These are phyloP conservation scores for Sclerotinia sclerotiorum DNA, from an alignment of 2,329 filamentous ascomycete genomes.

Conservation along the genomic window DNA sequence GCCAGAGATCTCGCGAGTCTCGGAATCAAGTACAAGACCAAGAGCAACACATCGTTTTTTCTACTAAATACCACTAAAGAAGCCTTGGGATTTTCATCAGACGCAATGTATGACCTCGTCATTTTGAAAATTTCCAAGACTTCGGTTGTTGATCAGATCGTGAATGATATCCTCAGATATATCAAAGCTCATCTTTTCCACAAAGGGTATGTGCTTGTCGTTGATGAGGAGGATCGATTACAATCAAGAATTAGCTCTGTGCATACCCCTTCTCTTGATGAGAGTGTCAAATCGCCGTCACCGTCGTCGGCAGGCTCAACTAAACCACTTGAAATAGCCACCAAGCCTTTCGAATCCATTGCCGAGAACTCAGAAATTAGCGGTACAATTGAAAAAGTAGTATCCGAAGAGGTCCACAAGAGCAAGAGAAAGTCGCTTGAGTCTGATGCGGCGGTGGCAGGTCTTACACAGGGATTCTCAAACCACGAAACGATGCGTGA, in stretches of 20 bases:
- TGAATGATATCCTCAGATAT: background rate
- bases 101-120: background rate
- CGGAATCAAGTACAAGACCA: slow-evolving; percentile 15
- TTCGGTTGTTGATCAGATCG: background rate
- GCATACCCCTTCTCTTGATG: background rate
- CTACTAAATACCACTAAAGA: background rate
- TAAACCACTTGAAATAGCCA: background rate
- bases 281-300: background rate
- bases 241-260: background rate
- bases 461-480: background rate
- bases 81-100: background rate
- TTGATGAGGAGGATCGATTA: background rate
- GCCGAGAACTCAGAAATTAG: background rate
- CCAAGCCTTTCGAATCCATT: background rate
- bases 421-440: background rate
- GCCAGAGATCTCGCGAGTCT: slow-evolving; percentile 16
- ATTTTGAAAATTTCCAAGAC: background rate
- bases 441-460: background rate
- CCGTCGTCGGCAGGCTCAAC: background rate
- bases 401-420: background rate
- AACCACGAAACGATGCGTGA: background rate
- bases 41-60: slow-evolving; percentile 9
- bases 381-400: background rate
- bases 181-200: background rate
- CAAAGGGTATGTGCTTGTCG: background rate